These are phyloP conservation scores for Ogataea thermomethanolica DNA, from an alignment of 805 yeast species.

Conservation along the genomic window DNA sequence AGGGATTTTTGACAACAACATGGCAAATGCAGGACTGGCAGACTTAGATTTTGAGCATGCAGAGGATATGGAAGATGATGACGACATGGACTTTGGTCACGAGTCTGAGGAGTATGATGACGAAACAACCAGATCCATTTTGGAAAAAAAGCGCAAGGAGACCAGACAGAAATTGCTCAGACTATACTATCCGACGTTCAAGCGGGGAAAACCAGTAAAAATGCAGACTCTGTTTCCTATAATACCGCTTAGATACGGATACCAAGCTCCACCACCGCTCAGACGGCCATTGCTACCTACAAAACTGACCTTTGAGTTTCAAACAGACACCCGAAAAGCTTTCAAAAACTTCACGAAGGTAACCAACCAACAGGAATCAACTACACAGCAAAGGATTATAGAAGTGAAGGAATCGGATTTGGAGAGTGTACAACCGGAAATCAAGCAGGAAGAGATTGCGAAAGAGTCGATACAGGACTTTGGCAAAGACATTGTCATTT, in stretches of 20 bases:
- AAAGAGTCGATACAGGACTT: constrained; percentile 36
- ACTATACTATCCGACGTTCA: constrained; percentile 61
- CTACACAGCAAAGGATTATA: constrained; percentile 22
- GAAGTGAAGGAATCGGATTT: constrained; percentile 31
- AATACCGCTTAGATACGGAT: constrained; percentile 49
- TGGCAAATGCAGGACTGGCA: constrained; percentile 31
- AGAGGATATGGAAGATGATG: constrained; percentile 22
- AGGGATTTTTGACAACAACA: constrained; percentile 33
- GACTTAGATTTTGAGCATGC: constrained; percentile 33
- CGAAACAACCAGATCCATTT: constrained; percentile 18
- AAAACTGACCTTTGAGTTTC: constrained; percentile 57
- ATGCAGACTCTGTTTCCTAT: constrained; percentile 65
- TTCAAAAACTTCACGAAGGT: constrained; percentile 38
- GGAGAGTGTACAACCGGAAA: constrained; percentile 16
- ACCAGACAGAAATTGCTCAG: constrained; percentile 34
- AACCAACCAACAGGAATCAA: constrained; percentile 6
- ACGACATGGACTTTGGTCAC: constrained; percentile 18
- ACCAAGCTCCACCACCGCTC: constrained; percentile 46
- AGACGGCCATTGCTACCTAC: constrained; percentile 54
- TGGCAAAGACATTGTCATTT: constrained; percentile 55
- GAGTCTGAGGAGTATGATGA: constrained; percentile 17
- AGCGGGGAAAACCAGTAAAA: constrained; percentile 50
- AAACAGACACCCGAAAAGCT: constrained; percentile 52
- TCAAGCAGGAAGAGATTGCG: constrained; percentile 14
- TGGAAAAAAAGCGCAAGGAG: constrained; percentile 30